A percentile compares a stretch with the other conserved stretches of the same genome.
Conservation (phyloP, 306 rosid genomes). For the Clitoria ternatea region DNA sequence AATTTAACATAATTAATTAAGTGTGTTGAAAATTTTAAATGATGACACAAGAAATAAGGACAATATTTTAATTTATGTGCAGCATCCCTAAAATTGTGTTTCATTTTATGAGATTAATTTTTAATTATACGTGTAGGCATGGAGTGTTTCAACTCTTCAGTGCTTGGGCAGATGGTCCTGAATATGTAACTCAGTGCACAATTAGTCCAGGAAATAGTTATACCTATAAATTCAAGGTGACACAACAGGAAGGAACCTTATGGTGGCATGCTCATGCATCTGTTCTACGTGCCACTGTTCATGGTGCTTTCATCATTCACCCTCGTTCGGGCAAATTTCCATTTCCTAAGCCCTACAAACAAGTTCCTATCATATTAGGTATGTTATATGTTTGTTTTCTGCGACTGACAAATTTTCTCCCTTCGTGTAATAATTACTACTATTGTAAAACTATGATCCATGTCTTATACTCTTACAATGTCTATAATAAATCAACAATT, state of each 20-base stretch:
- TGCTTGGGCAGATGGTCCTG: conserved; percentile 66
- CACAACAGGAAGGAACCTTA: conserved; percentile 61
- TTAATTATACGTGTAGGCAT: conserved; percentile 35
- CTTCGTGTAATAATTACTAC: too few species aligned
- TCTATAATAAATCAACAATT: neutral
- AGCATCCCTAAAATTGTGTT: neutral
- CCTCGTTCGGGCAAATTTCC: conserved; percentile 31
- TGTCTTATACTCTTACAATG: neutral
- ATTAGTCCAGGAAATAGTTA: conserved; percentile 31
- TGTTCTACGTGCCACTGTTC: conserved; percentile 53
- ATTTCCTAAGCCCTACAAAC: conserved; percentile 33
- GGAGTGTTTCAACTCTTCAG: conserved; percentile 46
- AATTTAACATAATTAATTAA: too few species aligned
- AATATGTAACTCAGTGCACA: conserved; percentile 51
- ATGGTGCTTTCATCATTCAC: conserved; percentile 52
- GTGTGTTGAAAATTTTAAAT: too few species aligned
- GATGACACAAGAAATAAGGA: too few species aligned
- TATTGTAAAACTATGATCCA: neutral
- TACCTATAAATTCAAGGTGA: conserved; percentile 43
- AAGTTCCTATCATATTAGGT: conserved; percentile 53
- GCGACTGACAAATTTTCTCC: neutral
- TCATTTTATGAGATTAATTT: neutral
- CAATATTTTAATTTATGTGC: too few species aligned
- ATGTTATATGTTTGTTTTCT: neutral
- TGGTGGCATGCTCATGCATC: conserved; percentile 72